Evolutionary conservation across 129 eudicot genomes (phyloP), one percentile per base, ranked within the genome.

Genomic region (Sambucus nigra): DNA sequence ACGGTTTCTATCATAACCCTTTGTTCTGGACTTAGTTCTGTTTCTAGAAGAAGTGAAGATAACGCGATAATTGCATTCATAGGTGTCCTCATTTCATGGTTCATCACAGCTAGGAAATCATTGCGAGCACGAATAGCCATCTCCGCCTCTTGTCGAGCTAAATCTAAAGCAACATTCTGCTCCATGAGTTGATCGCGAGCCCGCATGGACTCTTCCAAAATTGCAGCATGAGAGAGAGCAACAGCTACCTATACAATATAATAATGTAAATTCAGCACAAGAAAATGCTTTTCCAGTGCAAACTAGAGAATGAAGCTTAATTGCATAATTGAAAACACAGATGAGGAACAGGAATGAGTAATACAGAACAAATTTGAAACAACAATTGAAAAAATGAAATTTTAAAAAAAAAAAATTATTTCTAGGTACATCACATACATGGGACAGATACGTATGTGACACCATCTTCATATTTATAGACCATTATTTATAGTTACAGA

Each of bases 211-310:
- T 81, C 84, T 70, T 77, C 84, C 21, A 81, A 67, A 52, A 73
- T 73, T 25, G 88, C 77, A 44, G 88, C 88, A 66, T 81, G 88
- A 62, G 81, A 73, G 63, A 81, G 89, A 67, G 89, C 89, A 12
- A 81, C 89, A 40, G 89, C 84, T 19, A 81, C 89, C 88, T 80
- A 62, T 52, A 28, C 14, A 31, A 46, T 10, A 53, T 5, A 49
- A 20, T 25, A 46, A 16, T 51, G 31, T 28, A 48, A 57, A 67
- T 46, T 59, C 41, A 53, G 53, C 48, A 68, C 21, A 8, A 40
- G 35, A 16, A 32, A 45, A 27, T 35, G 7, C 45, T 22, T 25
- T 25, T 53, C 27, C 5, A 19, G 5, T 12, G 11, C 56, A 25
- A 44, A 18, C 25, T 42, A 58, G 29, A 28, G 44, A 2, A 9